A percentile compares a stretch with the other conserved stretches of the same genome.
Evolutionary conservation across 495 filamentous ascomycete species (phyloP).

Genomic region (Aspergillus steynii): DNA sequence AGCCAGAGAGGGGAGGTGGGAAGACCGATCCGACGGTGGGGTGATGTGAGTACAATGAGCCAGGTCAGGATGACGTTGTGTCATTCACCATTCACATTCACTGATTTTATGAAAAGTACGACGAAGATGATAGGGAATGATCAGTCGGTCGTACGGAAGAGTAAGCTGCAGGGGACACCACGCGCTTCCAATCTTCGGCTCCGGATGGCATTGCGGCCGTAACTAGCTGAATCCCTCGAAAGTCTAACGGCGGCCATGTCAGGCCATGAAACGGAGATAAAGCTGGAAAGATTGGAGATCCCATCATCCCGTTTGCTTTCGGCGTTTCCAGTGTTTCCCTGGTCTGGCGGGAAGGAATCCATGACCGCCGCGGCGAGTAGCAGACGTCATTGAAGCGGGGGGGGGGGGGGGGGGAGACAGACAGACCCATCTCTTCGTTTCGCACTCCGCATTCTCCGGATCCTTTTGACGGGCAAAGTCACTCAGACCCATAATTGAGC

Average conservation of each 20-base stretch:
- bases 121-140: neutral
- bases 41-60: neutral
- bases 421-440: neutral
- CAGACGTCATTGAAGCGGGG: neutral
- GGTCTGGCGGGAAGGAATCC: neutral
- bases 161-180: neutral
- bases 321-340: too few relatives aligned
- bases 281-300: neutral
- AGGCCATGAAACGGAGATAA: neutral
- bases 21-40: neutral
- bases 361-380: neutral
- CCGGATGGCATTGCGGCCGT: too few relatives aligned
- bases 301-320: neutral
- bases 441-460: neutral
- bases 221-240: neutral
- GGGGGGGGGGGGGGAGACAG: neutral
- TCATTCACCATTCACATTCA: neutral
- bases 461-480: neutral
- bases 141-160: conserved; percentile 1
- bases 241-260: neutral
- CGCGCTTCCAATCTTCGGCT: neutral
- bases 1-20: neutral
- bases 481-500: neutral
- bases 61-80: neutral
- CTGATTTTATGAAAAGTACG: neutral